A percentile compares a stretch with the other conserved stretches of the same genome.
Conservation (phyloP, 2,329 filamentous ascomycete genomes). For the Colletotrichum sp. region DNA sequence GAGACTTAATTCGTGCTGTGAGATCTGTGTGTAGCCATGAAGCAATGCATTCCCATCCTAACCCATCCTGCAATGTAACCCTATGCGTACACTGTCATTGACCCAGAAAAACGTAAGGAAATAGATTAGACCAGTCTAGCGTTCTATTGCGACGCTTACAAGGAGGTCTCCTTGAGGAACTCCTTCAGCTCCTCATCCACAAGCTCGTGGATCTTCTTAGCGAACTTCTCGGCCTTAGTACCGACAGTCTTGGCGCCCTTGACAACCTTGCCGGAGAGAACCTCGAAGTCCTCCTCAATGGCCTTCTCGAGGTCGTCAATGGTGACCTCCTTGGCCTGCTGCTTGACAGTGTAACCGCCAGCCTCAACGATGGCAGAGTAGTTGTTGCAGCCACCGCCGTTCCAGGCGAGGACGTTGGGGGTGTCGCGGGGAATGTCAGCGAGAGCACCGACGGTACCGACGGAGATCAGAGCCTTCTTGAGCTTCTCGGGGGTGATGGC, state of each 20-base stretch:
- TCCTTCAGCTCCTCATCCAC: slow-evolving; percentile 67
- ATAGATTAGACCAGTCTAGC: not conserved
- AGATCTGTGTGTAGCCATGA: slow-evolving; percentile 20
- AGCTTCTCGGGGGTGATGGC: slow-evolving; percentile 92
- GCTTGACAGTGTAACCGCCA: slow-evolving; percentile 71
- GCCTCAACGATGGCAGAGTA: slow-evolving; percentile 81
- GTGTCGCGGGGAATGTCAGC: slow-evolving; percentile 85
- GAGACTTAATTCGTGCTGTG: slow-evolving; percentile 11
- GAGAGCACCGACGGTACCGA: slow-evolving; percentile 81
- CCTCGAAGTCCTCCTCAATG: slow-evolving; percentile 66
- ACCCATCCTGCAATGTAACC: slow-evolving; percentile 16
- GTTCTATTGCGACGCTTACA: slow-evolving; percentile 30
- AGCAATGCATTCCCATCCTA: slow-evolving; percentile 18
- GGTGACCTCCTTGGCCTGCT: slow-evolving; percentile 46
- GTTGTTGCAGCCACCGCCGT: slow-evolving; percentile 94
- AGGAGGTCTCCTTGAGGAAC: slow-evolving; percentile 59
- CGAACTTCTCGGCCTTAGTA: slow-evolving; percentile 65
- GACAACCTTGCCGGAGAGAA: slow-evolving; percentile 62
- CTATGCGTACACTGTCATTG: slow-evolving; percentile 20
- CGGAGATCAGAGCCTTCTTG: slow-evolving; percentile 84
- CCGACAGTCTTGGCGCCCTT: slow-evolving; percentile 58
- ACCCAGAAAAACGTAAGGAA: slow-evolving; percentile 27
- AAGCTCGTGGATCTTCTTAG: slow-evolving; percentile 66
- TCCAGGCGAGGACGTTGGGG: slow-evolving; percentile 96
- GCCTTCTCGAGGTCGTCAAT: slow-evolving; percentile 67